Conservation (phyloP, 768 basidiomycete genomes). For the Leccinum subtestaceum region DNA sequence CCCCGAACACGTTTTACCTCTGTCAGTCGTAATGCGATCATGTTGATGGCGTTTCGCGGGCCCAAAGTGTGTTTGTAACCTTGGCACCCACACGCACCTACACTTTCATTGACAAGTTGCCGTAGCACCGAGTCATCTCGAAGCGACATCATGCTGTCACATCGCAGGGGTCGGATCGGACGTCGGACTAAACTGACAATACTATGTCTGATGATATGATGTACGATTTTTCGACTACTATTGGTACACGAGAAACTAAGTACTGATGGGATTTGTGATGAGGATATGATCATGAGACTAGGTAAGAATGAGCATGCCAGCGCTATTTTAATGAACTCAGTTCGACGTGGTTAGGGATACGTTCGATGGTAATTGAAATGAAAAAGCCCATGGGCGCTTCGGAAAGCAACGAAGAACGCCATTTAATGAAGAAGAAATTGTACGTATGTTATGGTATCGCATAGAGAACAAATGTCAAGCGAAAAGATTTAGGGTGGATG, state of each 20-base stretch:
- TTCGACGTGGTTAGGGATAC: background rate
- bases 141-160: background rate
- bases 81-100: background rate
- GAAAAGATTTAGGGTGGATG: background rate
- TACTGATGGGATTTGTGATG: background rate
- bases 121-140: background rate
- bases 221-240: background rate
- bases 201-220: background rate
- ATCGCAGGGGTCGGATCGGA: background rate
- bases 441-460: conserved; percentile 4
- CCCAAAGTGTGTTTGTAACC: background rate
- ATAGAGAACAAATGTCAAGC: background rate
- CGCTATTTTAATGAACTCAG: conserved; percentile 9
- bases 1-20: background rate
- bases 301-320: conserved; percentile 4
- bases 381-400: background rate
- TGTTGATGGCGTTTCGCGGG: background rate
- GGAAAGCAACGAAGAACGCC: background rate
- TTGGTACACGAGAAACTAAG: background rate
- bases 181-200: background rate
- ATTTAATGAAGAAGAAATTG: background rate
- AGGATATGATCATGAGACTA: background rate
- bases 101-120: background rate
- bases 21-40: background rate
- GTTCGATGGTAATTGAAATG: background rate